Percentiles rank a stretch among this genome's conserved stretches.
Evolutionary conservation across 441 rosid genomes (phyloP).

Genomic region (Cnidoscolus chayamansa): DNA sequence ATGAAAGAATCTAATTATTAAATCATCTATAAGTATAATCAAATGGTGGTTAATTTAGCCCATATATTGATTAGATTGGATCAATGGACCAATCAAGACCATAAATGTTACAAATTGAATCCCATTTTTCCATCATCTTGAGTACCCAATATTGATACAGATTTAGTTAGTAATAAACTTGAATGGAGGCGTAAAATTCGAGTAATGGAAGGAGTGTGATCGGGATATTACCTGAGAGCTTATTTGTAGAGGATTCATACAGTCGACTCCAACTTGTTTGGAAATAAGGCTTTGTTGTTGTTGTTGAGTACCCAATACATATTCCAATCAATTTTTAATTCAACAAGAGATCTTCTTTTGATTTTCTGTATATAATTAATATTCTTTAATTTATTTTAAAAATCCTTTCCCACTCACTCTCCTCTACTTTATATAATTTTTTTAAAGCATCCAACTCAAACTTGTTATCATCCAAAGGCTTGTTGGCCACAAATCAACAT

Average conservation of each 20-base stretch:
- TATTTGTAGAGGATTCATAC: too few species aligned
- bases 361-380: neutral
- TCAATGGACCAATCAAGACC: neutral
- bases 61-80: neutral
- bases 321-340: neutral
- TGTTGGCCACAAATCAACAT: neutral
- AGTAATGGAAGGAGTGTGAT: too few species aligned
- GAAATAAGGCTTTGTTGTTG: too few species aligned
- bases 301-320: neutral
- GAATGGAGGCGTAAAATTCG: too few species aligned
- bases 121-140: too few species aligned
- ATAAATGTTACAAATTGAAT: neutral
- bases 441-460: neutral
- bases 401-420: constrained; percentile 1
- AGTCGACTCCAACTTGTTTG: too few species aligned
- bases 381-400: neutral
- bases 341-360: neutral
- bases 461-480: neutral
- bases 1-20: too few species aligned
- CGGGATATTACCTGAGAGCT: too few species aligned
- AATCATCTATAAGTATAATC: too few species aligned
- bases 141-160: neutral
- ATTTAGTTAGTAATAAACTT: too few species aligned
- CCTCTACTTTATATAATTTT: neutral
- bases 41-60: too few species aligned